Conservation (phyloP, 1,139 yeast genomes). For the Suhomyces bribrorum region DNA sequence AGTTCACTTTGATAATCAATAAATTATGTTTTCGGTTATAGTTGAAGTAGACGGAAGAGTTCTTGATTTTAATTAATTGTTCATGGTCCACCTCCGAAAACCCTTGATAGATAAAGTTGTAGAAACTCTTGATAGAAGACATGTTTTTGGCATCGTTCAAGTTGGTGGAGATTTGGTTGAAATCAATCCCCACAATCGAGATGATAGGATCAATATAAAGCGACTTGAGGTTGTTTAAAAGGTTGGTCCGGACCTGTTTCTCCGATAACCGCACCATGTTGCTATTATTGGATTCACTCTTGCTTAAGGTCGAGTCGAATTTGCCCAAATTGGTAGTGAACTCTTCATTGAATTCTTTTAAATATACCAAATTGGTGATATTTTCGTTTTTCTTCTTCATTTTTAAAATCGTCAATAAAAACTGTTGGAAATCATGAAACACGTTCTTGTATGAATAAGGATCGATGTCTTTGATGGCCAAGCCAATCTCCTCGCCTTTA, state of each 20-base stretch:
- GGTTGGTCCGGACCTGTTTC: conserved; percentile 37
- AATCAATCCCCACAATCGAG: conserved; percentile 36
- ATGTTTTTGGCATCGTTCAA: conserved; percentile 28
- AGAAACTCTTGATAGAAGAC: conserved; percentile 29
- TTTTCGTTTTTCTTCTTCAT: conserved; percentile 24
- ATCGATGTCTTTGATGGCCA: conserved; percentile 21
- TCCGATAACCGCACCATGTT: conserved; percentile 21
- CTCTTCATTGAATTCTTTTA: conserved; percentile 38
- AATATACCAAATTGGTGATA: conserved; percentile 33
- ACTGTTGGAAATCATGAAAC: conserved; percentile 38
- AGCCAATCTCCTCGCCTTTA: conserved; percentile 13
- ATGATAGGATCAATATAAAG: conserved; percentile 45
- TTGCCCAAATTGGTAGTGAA: conserved; percentile 32
- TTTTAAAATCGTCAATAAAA: conserved; percentile 29
- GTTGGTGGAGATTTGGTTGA: conserved; percentile 36
- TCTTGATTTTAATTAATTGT: conserved; percentile 20
- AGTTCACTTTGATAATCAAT: conserved; percentile 32
- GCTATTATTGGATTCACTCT: conserved; percentile 23
- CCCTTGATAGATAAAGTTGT: conserved; percentile 15
- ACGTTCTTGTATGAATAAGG: conserved; percentile 40
- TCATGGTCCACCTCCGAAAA: conserved; percentile 9
- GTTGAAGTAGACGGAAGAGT: conserved; percentile 29
- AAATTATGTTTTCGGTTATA: conserved; percentile 28
- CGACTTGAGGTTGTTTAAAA: conserved; percentile 37
- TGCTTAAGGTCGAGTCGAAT: conserved; percentile 15